phyloP scores from a whole-genome alignment of 2,329 filamentous ascomycete genomes.

The Sclerotinia trifoliorum region DNA sequence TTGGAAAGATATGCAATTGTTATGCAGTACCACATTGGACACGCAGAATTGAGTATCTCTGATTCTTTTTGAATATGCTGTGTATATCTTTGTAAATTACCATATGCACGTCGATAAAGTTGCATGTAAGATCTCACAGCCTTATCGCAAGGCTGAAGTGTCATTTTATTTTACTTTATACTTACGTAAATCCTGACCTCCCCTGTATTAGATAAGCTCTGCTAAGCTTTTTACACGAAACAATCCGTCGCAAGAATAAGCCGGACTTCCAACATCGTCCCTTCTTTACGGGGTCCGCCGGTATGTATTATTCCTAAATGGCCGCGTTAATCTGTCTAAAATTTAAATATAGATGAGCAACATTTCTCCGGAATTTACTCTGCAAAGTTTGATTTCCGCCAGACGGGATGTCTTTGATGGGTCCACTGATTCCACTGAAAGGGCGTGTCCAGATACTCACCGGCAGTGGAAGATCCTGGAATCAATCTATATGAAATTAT shows the following conservation, averaged over 20 bases:
- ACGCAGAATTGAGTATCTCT: neutral
- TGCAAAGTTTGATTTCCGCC: neutral
- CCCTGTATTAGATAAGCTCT: neutral
- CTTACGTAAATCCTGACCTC: neutral
- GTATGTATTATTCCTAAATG: neutral
- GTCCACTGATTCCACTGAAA: neutral
- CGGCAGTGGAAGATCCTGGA: neutral
- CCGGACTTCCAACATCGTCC: too few relatives aligned
- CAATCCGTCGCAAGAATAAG: too few relatives aligned
- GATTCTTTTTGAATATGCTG: neutral
- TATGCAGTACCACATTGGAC: neutral
- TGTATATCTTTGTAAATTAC: neutral
- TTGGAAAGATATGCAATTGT: neutral
- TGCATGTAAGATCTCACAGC: neutral
- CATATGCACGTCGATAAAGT: neutral
- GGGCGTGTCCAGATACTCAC: neutral
- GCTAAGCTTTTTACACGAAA: too few relatives aligned
- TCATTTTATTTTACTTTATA: neutral
- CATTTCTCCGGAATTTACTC: neutral
- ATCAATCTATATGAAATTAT: conserved; percentile 4
- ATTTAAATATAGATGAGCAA: neutral
- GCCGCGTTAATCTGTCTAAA: neutral
- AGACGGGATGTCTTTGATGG: neutral
- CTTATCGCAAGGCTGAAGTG: conserved; percentile 2
- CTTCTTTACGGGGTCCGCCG: neutral